phyloP scores from a whole-genome alignment of 352 stramenopile species.

The Globisporangium solare region DNA sequence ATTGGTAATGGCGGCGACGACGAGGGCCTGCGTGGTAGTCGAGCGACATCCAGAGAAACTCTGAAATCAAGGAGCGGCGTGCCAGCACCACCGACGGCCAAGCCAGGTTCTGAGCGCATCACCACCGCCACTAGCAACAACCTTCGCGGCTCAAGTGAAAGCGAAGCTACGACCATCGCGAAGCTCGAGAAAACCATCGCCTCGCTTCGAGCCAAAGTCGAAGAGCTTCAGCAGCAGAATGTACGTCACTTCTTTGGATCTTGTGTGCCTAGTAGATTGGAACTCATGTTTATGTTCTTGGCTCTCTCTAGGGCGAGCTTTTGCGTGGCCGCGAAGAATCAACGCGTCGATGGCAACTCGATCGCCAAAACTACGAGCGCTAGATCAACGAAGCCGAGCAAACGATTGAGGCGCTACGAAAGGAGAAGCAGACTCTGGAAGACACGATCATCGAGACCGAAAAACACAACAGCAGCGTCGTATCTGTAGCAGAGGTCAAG shows the following conservation, averaged over 20 bases:
- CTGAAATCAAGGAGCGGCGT: conserved; percentile 15
- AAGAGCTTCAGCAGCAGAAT: conserved; percentile 75
- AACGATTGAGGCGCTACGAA: conserved; percentile 46
- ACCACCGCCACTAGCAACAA: conserved; percentile 8
- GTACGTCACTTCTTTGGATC: conserved; percentile 25
- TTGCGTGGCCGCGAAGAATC: conserved; percentile 57
- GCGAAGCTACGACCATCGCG: conserved; percentile 5
- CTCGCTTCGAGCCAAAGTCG: conserved; percentile 48
- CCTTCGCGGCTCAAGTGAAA: conserved; percentile 5
- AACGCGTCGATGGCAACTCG: conserved; percentile 55
- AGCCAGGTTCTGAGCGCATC: not conserved
- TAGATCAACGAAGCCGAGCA: conserved; percentile 61
- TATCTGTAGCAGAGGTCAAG: not conserved
- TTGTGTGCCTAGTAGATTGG: not conserved
- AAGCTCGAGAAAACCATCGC: conserved; percentile 62
- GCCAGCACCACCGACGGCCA: not conserved
- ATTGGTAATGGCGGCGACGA: conserved; percentile 53
- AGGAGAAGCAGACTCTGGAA: conserved; percentile 53
- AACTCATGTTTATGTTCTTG: conserved; percentile 1
- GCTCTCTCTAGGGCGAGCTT: conserved; percentile 41
- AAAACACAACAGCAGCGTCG: not conserved
- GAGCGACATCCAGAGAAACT: not conserved
- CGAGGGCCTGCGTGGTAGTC: not conserved
- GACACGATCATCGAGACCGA: conserved; percentile 48
- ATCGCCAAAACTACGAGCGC: conserved; percentile 65